Base-by-base conservation (phyloP, 495 filamentous ascomycete genomes). In the Penicillium bialowiezense region DNA sequence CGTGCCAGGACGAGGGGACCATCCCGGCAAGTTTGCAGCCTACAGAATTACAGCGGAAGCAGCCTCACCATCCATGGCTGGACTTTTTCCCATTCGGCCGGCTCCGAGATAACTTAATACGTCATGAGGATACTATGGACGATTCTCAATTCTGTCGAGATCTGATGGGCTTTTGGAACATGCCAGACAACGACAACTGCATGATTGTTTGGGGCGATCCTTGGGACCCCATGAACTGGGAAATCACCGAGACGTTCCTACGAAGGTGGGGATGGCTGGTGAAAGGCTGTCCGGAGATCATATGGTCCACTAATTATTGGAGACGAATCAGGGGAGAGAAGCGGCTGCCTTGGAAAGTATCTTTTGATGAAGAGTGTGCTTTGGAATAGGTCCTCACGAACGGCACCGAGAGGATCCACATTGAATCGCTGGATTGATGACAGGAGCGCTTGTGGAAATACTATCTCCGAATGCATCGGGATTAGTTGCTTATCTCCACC, bases 151-250 rank as follows among this genome's bases (percentile, higher is more conserved):
- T 48, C 3, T 48, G 45, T 29, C 23, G 15, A 2, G 45, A 48
- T 48, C 9, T 48, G 35, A 48, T 28, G 26, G 45, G 35, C 2
- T 21, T 19, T 31, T 15, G 6, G 3, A 32, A 12, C 5, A 14
- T 5, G 36, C 20, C 21, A 2, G 34, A 19, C 6, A 21, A 23
- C 8, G 18, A 21, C 33, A 66, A 57, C 19, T 32, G 29, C 12
- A 9, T 76, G 4, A 46, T 74, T 37, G 63, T 72, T 19, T 76
- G 73, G 73, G 60, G 67, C 12, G 61, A 73, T 10, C 69, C 74
- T 20, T 73, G 72, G 69, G 42, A 59, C 26, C 32, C 50, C 1
- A 48, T 43, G 5, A 56, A 58, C 6, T 77, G 72, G 73, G 73
- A 75, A 42, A 19, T 72, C 1, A 67, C 58, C 10, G 64, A 68